Evolutionary conservation across 495 filamentous ascomycete species (phyloP), one percentile per base, ranked within the genome.

Genomic region (Penicillium fimorum): DNA sequence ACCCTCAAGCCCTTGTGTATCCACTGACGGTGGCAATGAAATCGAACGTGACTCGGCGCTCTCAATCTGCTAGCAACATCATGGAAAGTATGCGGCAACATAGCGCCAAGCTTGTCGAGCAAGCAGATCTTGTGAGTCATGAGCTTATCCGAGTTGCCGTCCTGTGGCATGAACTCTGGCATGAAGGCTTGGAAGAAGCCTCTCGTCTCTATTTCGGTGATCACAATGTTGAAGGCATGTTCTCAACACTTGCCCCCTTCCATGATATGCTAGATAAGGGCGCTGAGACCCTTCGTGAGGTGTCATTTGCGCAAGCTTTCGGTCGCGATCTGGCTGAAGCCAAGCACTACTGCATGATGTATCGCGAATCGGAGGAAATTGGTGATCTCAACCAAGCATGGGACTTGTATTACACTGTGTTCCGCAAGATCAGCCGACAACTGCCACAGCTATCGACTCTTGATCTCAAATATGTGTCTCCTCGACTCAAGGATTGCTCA

Each of bases 11-110:
- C n/a, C 70, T 99, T 22, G 95, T 99, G n/a, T 99, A 97, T 66
- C 92, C 94, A n/a, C 81, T 99, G 60, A 97, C 95, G 0, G 95
- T 99, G 9, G 92, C 95, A 13, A 96, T 96, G 84, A 99, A 99
- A 69, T 97, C 94, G 4, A 88, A 91, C 62, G 76, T 83, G 37
- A 82, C 86, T 40, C 82, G 89, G 43, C 85, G 94, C 37, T 90
- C 89, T 25, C 86, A 88, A 62, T 92, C 91, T 32, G 94, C 95
- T 12, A 83, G 80, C 17, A 84, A 89, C 53, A 95, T 99, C 64
- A 96, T 99, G 94, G 92, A 97, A 52, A 95, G 86, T 62, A 95
- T 99, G 91, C 88, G 92, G 12, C 87, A 93, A 54, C 95, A 99
- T 65, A 96, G 91, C 63, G 85, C 89, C n/a, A 90, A 82, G 60